phyloP scores from a whole-genome alignment of 2,329 filamentous ascomycete genomes.

The Diplodia intermedia region DNA sequence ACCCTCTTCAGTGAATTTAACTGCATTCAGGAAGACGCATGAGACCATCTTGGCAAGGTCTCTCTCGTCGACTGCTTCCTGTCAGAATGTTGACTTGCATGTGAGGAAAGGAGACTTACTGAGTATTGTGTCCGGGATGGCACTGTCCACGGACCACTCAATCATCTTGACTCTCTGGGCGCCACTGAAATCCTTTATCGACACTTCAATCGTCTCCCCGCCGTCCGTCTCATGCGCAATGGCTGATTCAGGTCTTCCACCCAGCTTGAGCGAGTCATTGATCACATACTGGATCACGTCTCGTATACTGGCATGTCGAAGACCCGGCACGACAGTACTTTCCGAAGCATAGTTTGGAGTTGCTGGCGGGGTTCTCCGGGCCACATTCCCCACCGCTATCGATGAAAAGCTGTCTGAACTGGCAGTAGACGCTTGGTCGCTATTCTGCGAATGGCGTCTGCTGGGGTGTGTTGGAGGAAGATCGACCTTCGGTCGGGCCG shows the following conservation, averaged over 20 bases:
- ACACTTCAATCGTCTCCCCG: constrained; percentile 59
- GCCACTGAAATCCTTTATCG: constrained; percentile 53
- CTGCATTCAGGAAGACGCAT: constrained; percentile 69
- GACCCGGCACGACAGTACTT: constrained; percentile 53
- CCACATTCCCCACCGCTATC: neutral
- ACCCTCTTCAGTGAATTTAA: constrained; percentile 74
- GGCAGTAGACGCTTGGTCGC: constrained; percentile 26
- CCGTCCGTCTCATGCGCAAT: constrained; percentile 54
- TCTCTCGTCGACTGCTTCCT: constrained; percentile 61
- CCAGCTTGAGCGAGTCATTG: constrained; percentile 60
- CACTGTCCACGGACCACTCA: constrained; percentile 58
- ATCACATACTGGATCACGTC: constrained; percentile 60
- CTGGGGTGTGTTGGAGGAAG: neutral
- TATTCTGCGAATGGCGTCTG: neutral
- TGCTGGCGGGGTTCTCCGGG: constrained; percentile 32
- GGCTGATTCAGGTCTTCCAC: constrained; percentile 60
- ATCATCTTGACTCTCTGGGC: constrained; percentile 55
- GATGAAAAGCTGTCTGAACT: constrained; percentile 26
- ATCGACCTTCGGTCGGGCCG: constrained; percentile 12
- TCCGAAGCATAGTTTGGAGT: constrained; percentile 47
- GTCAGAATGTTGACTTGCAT: constrained; percentile 34
- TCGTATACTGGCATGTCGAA: constrained; percentile 56
- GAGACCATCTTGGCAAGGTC: constrained; percentile 69
- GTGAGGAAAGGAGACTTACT: constrained; percentile 40
- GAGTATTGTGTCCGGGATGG: constrained; percentile 61